These are phyloP conservation scores for Alternaria burnsii DNA, from an alignment of 2,329 filamentous ascomycete species.

Conservation along the genomic window DNA sequence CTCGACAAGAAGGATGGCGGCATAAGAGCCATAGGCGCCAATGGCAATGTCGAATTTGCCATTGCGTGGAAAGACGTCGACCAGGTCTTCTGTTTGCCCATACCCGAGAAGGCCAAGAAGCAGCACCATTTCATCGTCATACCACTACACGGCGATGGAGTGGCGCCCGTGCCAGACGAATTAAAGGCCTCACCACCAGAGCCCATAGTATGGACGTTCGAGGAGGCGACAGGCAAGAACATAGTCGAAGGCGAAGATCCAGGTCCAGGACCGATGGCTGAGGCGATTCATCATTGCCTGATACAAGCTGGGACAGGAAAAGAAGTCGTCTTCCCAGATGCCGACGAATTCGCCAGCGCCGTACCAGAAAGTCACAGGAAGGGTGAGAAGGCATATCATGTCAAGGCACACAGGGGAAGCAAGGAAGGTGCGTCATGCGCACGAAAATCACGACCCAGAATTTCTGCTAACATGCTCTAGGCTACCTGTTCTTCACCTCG, in stretches of 20 bases:
- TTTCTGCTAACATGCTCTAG: slow-evolving; percentile 48
- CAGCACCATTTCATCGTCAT: slow-evolving; percentile 71
- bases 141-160: slow-evolving; percentile 60
- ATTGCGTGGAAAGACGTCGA: slow-evolving; percentile 62
- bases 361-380: slow-evolving; percentile 69
- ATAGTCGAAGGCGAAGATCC: slow-evolving; percentile 55
- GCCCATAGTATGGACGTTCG: slow-evolving; percentile 68
- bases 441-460: not conserved
- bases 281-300: slow-evolving; percentile 50
- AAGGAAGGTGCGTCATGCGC: slow-evolving; percentile 64
- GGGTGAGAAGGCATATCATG: slow-evolving; percentile 69
- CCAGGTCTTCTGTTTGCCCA: slow-evolving; percentile 67
- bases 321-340: slow-evolving; percentile 61
- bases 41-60: slow-evolving; percentile 63
- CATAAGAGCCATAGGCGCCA: slow-evolving; percentile 60
- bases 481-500: slow-evolving; percentile 69
- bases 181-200: slow-evolving; percentile 54
- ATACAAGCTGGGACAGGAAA: slow-evolving; percentile 58
- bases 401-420: slow-evolving; percentile 69
- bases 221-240: slow-evolving; percentile 60
- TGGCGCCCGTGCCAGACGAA: slow-evolving; percentile 55
- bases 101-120: slow-evolving; percentile 70
- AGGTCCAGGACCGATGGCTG: slow-evolving; percentile 56
- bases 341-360: slow-evolving; percentile 67
- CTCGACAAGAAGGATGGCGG: slow-evolving; percentile 54